A percentile compares a stretch with the other conserved stretches of the same genome.
Conservation (phyloP, 2,329 filamentous ascomycete species). For the Hortaea sp. region DNA sequence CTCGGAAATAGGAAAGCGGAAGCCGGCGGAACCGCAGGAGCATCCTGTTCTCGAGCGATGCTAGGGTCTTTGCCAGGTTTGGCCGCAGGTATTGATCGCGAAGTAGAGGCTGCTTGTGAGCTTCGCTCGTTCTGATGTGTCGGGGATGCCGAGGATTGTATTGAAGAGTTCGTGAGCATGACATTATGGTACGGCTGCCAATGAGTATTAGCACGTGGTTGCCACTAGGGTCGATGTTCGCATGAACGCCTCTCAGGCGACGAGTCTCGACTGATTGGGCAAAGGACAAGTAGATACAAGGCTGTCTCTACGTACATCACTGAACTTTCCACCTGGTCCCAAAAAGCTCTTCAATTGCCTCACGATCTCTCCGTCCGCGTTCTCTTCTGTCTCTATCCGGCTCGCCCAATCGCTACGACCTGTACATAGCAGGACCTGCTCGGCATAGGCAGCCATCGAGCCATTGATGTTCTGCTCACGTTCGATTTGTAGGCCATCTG, state of each 20-base stretch:
- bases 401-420: slow-evolving; percentile 72
- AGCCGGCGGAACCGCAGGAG: slow-evolving; percentile 26
- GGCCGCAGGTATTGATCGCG: slow-evolving; percentile 8
- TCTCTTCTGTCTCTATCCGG: slow-evolving; percentile 70
- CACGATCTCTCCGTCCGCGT: slow-evolving; percentile 42
- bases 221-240: slow-evolving; percentile 1
- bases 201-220: background rate
- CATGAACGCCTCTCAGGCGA: background rate
- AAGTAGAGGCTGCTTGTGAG: slow-evolving; percentile 6
- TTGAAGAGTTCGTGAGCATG: slow-evolving; percentile 65
- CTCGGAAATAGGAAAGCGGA: slow-evolving; percentile 71
- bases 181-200: slow-evolving; percentile 72
- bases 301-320: slow-evolving; percentile 30
- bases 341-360: slow-evolving; percentile 56
- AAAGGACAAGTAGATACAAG: background rate
- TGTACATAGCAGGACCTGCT: slow-evolving; percentile 77
- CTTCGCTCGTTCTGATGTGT: slow-evolving; percentile 6
- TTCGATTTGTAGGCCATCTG: slow-evolving; percentile 63
- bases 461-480: slow-evolving; percentile 58
- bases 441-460: slow-evolving; percentile 65
- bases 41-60: slow-evolving; percentile 11
- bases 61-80: slow-evolving; percentile 21
- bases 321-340: slow-evolving; percentile 32
- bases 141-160: slow-evolving; percentile 42
- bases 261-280: too few relatives aligned